These are phyloP conservation scores for Abrus precatorius DNA, from an alignment of 306 rosid genomes.

Conservation along the genomic window DNA sequence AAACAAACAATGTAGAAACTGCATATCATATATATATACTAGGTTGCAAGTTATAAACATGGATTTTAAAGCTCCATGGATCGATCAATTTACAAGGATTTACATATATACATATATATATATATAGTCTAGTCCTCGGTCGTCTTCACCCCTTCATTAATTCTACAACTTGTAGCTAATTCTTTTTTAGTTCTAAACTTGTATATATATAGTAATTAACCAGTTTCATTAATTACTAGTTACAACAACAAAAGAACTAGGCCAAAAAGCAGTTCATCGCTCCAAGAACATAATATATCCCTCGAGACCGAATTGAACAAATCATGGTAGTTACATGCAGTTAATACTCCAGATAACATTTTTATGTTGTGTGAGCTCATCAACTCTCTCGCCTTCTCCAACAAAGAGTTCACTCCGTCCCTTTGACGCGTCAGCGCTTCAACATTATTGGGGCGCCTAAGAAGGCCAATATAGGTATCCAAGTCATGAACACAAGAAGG, in stretches of 20 bases:
- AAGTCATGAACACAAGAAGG: slow-evolving; percentile 94
- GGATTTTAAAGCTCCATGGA: not conserved
- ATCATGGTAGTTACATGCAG: slow-evolving; percentile 20
- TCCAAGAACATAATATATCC: slow-evolving; percentile 50
- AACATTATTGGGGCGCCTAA: slow-evolving; percentile 51
- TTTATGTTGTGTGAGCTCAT: slow-evolving; percentile 51
- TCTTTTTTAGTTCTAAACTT: not conserved
- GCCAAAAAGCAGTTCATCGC: slow-evolving; percentile 55
- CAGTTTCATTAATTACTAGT: not conserved
- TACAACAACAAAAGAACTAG: slow-evolving; percentile 55
- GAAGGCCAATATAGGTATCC: slow-evolving; percentile 68
- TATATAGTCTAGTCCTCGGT: not conserved
- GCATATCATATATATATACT: not conserved
- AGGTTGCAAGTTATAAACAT: slow-evolving; percentile 16
- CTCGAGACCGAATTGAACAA: slow-evolving; percentile 49
- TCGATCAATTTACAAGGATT: slow-evolving; percentile 37
- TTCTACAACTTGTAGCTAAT: not conserved
- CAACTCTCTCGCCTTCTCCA: slow-evolving; percentile 55
- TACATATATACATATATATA: slow-evolving; percentile 20
- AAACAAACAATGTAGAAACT: not conserved
- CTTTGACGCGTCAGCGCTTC: slow-evolving; percentile 11
- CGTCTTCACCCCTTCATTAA: not conserved
- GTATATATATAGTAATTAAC: not conserved
- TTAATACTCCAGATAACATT: slow-evolving; percentile 47
- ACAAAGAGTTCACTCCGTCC: slow-evolving; percentile 44